Evolutionary conservation across 1,284 basidiomycete genomes (phyloP), one percentile per base, ranked within the genome.

Genomic region (Puccinia triticina): DNA sequence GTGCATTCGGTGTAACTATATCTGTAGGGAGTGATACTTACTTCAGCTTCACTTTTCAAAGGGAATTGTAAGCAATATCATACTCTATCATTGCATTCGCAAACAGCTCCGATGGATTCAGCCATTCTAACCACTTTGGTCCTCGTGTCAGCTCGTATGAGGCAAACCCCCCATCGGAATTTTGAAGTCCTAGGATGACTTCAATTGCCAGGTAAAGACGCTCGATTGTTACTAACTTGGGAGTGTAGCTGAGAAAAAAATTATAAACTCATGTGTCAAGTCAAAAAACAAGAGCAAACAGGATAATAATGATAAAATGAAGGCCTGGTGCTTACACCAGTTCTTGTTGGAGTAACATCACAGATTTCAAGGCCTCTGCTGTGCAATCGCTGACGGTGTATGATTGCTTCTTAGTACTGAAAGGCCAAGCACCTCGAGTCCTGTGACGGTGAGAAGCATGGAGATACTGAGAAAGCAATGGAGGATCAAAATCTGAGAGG

Each of bases 371-470:
- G 3, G 94, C 97, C 88, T 99, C 97, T 2, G 94, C 95, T 0
- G 95, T 95, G 85, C 96, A 98, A 86, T 99, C 97, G 84, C 93
- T 95, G 73, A 98, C 95, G 0, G 93, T 93, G 86, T 98, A 99
- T 23, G 94, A 92, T 88, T 98, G 97, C 85, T 96, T 94, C 82
- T 91, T 92, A 5, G 96, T 99, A 83, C 94, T 96, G 88, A 92
- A 92, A n/a, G 93, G 92, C 96, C 97, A 99, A 66, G 96, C 96
- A 29, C 97, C 96, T 88, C 96, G 97, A 40, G 94, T 94, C 46
- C 91, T 88, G 86, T 98, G 96, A 50, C 97, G 89, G 88, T 95
- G 96, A 32, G 90, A 91, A 53, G 88, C 89, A 83, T 90, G 86
- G 84, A 90, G 92, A 85, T 93, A 91, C 84, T 79, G 50, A 26